Evolutionary conservation across 768 basidiomycete species (phyloP).

Genomic region (Mycena haematopus): DNA sequence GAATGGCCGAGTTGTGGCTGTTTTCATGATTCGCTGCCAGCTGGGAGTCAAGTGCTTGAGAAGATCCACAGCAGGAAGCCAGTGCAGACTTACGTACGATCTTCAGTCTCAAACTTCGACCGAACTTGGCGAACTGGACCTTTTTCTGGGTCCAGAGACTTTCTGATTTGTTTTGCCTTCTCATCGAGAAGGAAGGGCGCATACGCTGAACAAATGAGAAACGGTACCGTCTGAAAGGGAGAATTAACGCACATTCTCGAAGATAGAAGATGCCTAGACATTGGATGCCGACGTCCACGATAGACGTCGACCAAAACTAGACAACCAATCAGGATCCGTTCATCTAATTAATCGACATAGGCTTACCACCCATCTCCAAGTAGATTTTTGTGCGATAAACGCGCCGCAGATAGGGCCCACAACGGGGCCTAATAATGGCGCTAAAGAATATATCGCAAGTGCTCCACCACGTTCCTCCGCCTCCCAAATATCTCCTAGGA

Average conservation of each 20-base stretch:
- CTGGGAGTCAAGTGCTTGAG: not conserved
- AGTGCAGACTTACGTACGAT: constrained; percentile 40
- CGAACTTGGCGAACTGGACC: constrained; percentile 43
- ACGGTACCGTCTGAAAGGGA: constrained; percentile 15
- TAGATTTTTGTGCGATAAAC: constrained; percentile 34
- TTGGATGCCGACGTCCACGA: constrained; percentile 62
- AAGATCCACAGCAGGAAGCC: not conserved
- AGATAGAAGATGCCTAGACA: constrained; percentile 60
- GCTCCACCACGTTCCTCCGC: constrained; percentile 70
- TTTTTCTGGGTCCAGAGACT: constrained; percentile 55
- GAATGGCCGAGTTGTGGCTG: constrained; percentile 72
- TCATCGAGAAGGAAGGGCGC: constrained; percentile 52
- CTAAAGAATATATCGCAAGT: constrained; percentile 67
- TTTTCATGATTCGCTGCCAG: constrained; percentile 10
- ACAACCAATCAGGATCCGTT: not conserved
- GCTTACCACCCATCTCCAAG: constrained; percentile 28
- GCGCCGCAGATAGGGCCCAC: constrained; percentile 67
- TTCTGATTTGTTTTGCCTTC: constrained; percentile 56
- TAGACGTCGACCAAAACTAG: constrained; percentile 68
- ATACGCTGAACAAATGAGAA: constrained; percentile 41
- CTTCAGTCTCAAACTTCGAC: constrained; percentile 48
- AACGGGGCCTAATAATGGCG: constrained; percentile 70
- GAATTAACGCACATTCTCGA: constrained; percentile 61
- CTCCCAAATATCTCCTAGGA: constrained; percentile 66
- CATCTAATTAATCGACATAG: no score